Evolutionary conservation across 495 filamentous ascomycete genomes (phyloP).

Genomic region (Podospora comata): DNA sequence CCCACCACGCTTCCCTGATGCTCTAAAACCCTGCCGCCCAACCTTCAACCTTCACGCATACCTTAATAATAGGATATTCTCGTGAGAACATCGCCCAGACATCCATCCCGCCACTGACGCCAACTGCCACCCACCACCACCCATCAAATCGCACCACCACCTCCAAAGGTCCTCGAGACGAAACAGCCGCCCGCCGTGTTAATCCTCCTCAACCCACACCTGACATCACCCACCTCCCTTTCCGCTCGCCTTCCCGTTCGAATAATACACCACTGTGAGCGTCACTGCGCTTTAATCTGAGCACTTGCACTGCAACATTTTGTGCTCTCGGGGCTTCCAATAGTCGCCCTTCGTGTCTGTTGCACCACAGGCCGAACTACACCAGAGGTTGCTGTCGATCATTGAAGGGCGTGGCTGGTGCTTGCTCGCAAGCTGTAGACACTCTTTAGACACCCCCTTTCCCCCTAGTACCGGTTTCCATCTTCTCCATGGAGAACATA

Average conservation of each 20-base stretch:
- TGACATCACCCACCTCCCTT: conserved; percentile 16
- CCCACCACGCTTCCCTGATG: conserved; percentile 4
- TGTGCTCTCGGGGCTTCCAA: not conserved
- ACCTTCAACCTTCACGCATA: not conserved
- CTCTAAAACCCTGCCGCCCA: not conserved
- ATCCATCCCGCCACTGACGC: not conserved
- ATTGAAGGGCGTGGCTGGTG: conserved; percentile 17
- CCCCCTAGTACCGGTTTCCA: conserved; percentile 30
- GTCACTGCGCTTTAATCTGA: not conserved
- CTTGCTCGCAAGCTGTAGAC: conserved; percentile 16
- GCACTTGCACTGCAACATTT: not conserved
- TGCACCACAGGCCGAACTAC: conserved; percentile 5
- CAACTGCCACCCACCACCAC: not conserved
- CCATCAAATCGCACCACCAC: not conserved
- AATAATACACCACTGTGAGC: not conserved
- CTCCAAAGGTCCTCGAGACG: not conserved
- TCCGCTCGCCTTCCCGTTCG: not conserved
- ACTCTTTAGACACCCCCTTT: conserved; percentile 14
- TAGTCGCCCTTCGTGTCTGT: not conserved
- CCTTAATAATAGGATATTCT: not conserved
- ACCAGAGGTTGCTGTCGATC: conserved; percentile 10
- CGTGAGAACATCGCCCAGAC: not conserved
- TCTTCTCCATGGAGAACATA: conserved; percentile 51
- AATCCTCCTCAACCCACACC: conserved; percentile 2
- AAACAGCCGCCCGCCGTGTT: not conserved